A percentile compares a stretch with the other conserved stretches of the same genome.
Evolutionary conservation across 1,284 basidiomycete genomes (phyloP).

Genomic region (Rhodotorula mucilaginosa): DNA sequence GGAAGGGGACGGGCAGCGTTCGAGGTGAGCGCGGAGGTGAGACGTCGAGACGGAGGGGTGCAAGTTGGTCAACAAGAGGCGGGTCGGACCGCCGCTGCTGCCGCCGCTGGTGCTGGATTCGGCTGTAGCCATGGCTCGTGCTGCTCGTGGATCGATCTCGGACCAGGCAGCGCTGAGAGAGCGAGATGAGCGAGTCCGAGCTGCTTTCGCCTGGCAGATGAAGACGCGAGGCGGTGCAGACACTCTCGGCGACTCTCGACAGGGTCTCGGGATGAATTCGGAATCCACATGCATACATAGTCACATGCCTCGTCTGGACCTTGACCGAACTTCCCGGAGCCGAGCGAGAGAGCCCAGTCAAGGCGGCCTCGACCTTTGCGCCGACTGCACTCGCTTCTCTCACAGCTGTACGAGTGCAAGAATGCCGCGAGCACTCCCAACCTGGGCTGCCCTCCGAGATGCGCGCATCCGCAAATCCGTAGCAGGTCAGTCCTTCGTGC

Average conservation of each 20-base stretch:
- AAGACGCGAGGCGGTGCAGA: neutral
- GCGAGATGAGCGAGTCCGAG: neutral
- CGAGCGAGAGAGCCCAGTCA: too few species aligned
- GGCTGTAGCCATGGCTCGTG: neutral
- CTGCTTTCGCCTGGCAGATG: neutral
- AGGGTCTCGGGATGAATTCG: too few species aligned
- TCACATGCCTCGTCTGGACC: too few species aligned
- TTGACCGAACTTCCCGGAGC: too few species aligned
- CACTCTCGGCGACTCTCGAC: neutral
- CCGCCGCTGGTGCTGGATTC: neutral
- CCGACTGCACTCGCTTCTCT: too few species aligned
- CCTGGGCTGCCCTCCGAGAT: neutral
- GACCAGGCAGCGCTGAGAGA: neutral
- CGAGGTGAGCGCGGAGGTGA: conserved; percentile 68
- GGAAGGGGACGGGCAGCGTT: conserved; percentile 52
- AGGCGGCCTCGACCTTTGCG: neutral
- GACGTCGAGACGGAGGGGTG: conserved; percentile 69
- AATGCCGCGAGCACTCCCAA: neutral
- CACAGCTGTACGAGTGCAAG: neutral
- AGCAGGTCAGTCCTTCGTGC: conserved; percentile 17
- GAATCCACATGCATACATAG: too few species aligned
- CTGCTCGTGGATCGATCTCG: neutral
- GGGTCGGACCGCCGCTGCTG: conserved; percentile 50
- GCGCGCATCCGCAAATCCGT: conserved; percentile 27
- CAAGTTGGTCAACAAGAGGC: conserved; percentile 86